phyloP scores from a whole-genome alignment of 305 asterid genomes.

The Ilex paraguariensis region DNA sequence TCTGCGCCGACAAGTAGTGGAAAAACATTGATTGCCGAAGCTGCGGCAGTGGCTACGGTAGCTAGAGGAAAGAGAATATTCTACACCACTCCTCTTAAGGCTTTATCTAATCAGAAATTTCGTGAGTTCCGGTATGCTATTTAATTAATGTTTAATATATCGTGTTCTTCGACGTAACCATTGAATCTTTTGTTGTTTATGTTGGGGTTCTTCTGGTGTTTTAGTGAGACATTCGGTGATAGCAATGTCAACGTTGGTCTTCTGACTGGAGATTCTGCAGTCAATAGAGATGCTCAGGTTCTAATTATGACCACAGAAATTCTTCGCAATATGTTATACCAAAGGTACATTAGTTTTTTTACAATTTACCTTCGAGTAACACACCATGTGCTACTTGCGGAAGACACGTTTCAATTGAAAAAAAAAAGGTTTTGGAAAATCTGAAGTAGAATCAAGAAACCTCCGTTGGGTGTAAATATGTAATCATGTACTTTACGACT shows the following conservation, averaged over 20 bases:
- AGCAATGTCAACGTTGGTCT: slow-evolving; percentile 92
- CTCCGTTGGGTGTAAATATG: too few species aligned
- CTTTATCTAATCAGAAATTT: slow-evolving; percentile 95
- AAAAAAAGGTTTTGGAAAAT: too few species aligned
- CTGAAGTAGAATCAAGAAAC: too few species aligned
- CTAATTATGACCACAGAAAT: slow-evolving; percentile 97
- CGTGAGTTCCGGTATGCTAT: slow-evolving; percentile 81
- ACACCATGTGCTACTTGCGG: too few species aligned
- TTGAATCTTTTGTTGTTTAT: background rate
- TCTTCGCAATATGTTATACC: slow-evolving; percentile 93
- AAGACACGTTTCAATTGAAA: too few species aligned
- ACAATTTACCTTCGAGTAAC: slow-evolving; percentile 1
- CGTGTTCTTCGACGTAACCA: background rate
- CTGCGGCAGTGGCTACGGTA: slow-evolving; percentile 93
- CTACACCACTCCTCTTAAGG: slow-evolving; percentile 96
- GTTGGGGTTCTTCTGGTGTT: slow-evolving; percentile 6
- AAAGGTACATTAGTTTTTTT: slow-evolving; percentile 50
- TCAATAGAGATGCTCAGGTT: slow-evolving; percentile 93
- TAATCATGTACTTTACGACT: too few species aligned
- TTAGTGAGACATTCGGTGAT: slow-evolving; percentile 93
- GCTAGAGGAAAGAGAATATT: slow-evolving; percentile 87
- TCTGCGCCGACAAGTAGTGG: slow-evolving; percentile 99
- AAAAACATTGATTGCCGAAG: slow-evolving; percentile 98
- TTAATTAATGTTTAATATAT: too few species aligned
- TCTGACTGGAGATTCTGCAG: slow-evolving; percentile 96